Conservation (phyloP, 108 stramenopile genomes). For the Conticribra weissflogii region DNA sequence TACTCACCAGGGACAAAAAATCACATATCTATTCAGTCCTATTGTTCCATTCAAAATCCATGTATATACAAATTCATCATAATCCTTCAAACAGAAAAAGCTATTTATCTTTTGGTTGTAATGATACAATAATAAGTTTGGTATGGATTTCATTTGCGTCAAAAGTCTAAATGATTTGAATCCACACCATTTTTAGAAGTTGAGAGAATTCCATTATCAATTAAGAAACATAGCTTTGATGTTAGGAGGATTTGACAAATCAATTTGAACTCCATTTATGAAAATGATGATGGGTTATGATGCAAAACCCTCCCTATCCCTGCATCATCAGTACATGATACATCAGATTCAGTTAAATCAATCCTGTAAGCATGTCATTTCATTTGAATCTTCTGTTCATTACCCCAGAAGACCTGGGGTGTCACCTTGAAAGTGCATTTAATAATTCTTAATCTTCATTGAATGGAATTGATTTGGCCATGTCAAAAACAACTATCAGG, state of each 20-base stretch:
- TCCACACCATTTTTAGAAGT: conserved; percentile 22
- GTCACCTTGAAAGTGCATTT: conserved; percentile 39
- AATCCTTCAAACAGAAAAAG: too few species aligned
- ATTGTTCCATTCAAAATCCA: conserved; percentile 25
- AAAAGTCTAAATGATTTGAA: conserved; percentile 28
- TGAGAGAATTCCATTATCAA: conserved; percentile 30
- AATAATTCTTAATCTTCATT: not conserved
- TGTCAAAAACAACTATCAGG: conserved; percentile 15
- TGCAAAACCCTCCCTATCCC: conserved; percentile 25
- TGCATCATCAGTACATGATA: conserved; percentile 45
- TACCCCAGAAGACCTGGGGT: conserved; percentile 11
- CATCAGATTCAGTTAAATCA: conserved; percentile 27
- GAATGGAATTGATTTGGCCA: not conserved
- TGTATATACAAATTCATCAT: too few species aligned
- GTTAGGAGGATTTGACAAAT: conserved; percentile 4
- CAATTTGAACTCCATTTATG: not conserved
- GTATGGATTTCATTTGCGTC: too few species aligned
- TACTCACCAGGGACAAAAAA: too few species aligned
- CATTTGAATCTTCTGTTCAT: conserved; percentile 20
- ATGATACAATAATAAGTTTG: not conserved
- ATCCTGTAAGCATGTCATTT: conserved; percentile 19
- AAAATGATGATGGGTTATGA: conserved; percentile 34
- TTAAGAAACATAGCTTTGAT: conserved; percentile 12
- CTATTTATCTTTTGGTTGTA: too few species aligned
- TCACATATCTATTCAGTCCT: too few species aligned